Base-by-base conservation (phyloP, 2,329 filamentous ascomycete species). In the Cladosporium cucumerinum region DNA sequence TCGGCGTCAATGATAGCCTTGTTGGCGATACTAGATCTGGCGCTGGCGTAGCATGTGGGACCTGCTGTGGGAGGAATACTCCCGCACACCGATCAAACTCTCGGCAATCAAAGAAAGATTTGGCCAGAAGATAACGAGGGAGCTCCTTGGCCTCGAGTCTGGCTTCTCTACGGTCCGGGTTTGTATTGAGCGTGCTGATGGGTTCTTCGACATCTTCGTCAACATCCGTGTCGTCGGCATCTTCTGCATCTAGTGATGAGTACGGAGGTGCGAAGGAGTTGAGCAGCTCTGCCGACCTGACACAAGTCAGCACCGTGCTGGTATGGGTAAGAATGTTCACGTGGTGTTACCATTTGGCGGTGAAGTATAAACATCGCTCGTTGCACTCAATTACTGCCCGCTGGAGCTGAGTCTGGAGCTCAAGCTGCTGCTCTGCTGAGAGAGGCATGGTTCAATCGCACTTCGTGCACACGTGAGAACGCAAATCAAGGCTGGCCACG, bases 1-100 rank as follows among this genome's bases (percentile, higher is more conserved):
- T 79, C 78, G 79, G 81, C 72, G 90, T 92, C 1, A 83, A 86
- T 68, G 92, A 93, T 16, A 82, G 81, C 72, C 86, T 86, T 10
- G 82, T 76, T 5, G 81, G 80, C 25, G 79, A 67, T 3, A 66
- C 18, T 5, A 68, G 32, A 60, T 72, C 54, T 10, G 74, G 64
- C 11, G 76, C 71, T 10, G 78, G 72, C 46, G 77, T 72, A 32
- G 71, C 70, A 54, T 66, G 87, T 78, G 34, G 91, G 82, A 66
- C 87, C 86, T 32, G 89, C 85, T n/a, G 92, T n/a, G 84, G 36
- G 28, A 76, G 91, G 82, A n/a, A 88, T 86, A 68, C 92, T 86
- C 92, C 90, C 32, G 94, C 91, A 76, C 94, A 97, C 68, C 95
- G 91, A 74, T 98, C 94, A 73, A 89, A 98, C 76, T 99, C 95